Evolutionary conservation across 345 rosid species (phyloP).

Genomic region (Hypericum androsaemum): DNA sequence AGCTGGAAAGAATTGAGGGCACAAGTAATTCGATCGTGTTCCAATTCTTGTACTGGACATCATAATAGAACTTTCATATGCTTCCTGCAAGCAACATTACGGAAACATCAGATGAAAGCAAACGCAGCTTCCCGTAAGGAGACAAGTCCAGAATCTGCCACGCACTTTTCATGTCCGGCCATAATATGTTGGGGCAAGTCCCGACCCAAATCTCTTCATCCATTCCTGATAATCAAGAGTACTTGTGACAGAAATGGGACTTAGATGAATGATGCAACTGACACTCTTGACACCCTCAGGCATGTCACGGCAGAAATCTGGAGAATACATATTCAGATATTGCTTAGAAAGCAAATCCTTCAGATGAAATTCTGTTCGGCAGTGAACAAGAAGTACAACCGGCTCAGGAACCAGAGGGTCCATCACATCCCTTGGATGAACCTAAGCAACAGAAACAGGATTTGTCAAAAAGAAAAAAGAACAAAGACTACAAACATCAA

Average conservation of each 20-base stretch:
- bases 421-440: constrained; percentile 96
- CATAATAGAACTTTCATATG: constrained; percentile 74
- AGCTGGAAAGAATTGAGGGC: constrained; percentile 93
- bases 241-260: constrained; percentile 54
- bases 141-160: constrained; percentile 9
- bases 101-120: constrained; percentile 1
- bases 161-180: constrained; percentile 82
- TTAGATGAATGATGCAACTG: constrained; percentile 72
- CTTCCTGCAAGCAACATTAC: constrained; percentile 36
- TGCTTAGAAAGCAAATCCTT: constrained; percentile 37
- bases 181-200: constrained; percentile 78
- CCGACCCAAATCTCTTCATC: constrained; percentile 68
- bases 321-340: constrained; percentile 43
- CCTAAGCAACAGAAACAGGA: constrained; percentile 25
- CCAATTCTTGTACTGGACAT: constrained; percentile 72
- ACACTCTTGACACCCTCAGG: constrained; percentile 38
- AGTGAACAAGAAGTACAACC: constrained; percentile 70
- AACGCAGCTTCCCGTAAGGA: constrained; percentile 2
- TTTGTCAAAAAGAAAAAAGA: not conserved
- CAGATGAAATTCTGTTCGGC: constrained; percentile 70
- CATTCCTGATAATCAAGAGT: constrained; percentile 54
- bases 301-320: constrained; percentile 19
- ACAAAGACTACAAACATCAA: no score
- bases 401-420: constrained; percentile 91
- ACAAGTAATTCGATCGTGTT: constrained; percentile 73